Base-by-base conservation (phyloP, 371 early-diverging fungal species). In the Mucor saturninus region DNA sequence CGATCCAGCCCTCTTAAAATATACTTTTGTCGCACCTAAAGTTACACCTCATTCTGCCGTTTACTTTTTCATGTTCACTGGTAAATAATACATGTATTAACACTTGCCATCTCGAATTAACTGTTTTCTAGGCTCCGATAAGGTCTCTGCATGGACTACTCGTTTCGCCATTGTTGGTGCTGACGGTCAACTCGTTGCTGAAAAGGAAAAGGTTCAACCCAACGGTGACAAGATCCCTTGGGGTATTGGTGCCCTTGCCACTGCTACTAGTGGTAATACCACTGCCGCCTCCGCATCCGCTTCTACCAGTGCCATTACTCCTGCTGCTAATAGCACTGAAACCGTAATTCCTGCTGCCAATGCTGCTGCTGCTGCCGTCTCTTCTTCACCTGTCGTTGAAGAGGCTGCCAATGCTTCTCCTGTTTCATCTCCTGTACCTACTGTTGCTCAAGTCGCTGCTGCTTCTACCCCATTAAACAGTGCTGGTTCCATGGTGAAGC, bases 61-160 rank as follows among this genome's bases (percentile, higher is more conserved):
- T 43, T 81, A 81, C 40, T 81, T 81, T 54, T 75, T 81, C 53
- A 78, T 73, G 75, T 81, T 81, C 60, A 78, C 81, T 64, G 65
- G 69, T 65, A 60, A 21, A 21, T 43, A 43, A 11, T 11, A 14
- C 0, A 13, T 9, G n/a, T 43, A 13, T 43, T 11, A 30, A 5
- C 43, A n/a, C 13, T 7, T 49, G 46, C n/a, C n/a, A 49, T 14
- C 2, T n/a, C 28, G 32, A 28, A 29, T 10, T 11, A 14, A 11
- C 52, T 42, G 5, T 28, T 51, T 49, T 43, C 32, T 62, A 74
- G 77, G 75, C 43, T 50, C 66, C 8, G 65, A 76, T 35, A 75
- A 73, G 42, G 65, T 60, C 29, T 51, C 58, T 42, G 68, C 76
- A 28, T 78, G 79, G 79, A 69, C 79, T 21, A 78, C 75, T 48